These are phyloP conservation scores for Baeospora myosura DNA, from an alignment of 1,284 basidiomycete genomes.

Conservation along the genomic window DNA sequence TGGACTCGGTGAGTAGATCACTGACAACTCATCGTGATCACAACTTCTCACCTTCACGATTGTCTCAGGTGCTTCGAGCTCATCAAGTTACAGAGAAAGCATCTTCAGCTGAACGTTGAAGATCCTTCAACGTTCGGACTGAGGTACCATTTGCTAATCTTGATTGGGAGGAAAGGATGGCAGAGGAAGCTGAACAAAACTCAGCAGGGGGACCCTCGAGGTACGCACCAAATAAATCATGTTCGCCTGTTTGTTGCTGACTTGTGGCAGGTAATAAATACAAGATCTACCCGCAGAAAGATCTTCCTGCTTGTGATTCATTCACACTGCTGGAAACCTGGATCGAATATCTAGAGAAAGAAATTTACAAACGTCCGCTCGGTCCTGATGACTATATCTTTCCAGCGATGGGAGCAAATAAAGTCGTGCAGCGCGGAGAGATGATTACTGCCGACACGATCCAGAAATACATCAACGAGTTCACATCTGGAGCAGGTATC, in stretches of 20 bases:
- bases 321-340: background rate
- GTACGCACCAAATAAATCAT: background rate
- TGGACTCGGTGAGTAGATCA: conserved; percentile 2
- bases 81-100: background rate
- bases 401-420: conserved; percentile 6
- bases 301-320: background rate
- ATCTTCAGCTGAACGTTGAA: background rate
- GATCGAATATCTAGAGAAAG: conserved; percentile 1
- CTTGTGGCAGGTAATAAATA: background rate
- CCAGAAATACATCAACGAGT: conserved; percentile 8
- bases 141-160: background rate
- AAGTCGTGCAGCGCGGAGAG: conserved; percentile 5
- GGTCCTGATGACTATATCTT: conserved; percentile 7
- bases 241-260: background rate
- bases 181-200: background rate
- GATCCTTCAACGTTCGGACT: background rate
- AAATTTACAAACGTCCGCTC: conserved; percentile 1
- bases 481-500: conserved; percentile 4
- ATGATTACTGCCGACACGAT: conserved; percentile 8
- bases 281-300: background rate
- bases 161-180: background rate
- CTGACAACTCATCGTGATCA: background rate
- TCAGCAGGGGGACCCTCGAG: background rate
- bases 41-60: background rate
- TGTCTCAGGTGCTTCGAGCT: conserved; percentile 2